These are phyloP conservation scores for Debaryomyces psychrophilus DNA, from an alignment of 1,139 yeast species.

Conservation along the genomic window DNA sequence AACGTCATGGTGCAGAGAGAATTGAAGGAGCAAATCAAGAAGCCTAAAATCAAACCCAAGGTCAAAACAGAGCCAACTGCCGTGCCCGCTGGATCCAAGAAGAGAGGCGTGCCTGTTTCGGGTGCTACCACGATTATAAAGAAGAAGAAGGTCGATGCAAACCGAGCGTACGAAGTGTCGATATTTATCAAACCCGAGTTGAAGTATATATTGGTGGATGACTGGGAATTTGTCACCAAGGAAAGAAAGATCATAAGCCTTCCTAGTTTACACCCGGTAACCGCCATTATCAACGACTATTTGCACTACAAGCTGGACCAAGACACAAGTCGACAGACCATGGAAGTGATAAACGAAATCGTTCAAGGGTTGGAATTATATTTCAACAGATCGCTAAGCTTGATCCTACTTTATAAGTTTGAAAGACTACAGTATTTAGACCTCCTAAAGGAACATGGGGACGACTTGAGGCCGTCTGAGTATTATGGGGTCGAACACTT, in stretches of 20 bases:
- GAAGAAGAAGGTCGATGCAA: slow-evolving; percentile 18
- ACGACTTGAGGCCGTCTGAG: slow-evolving; percentile 34
- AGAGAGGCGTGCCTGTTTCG: slow-evolving; percentile 4
- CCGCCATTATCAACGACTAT: slow-evolving; percentile 55
- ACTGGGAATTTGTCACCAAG: slow-evolving; percentile 90
- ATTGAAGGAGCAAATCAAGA: slow-evolving; percentile 30
- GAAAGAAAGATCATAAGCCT: slow-evolving; percentile 67
- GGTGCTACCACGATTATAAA: slow-evolving; percentile 9
- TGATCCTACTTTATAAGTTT: slow-evolving; percentile 74
- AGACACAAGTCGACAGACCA: slow-evolving; percentile 29
- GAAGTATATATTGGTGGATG: slow-evolving; percentile 78
- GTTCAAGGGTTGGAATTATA: slow-evolving; percentile 70
- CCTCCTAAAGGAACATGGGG: slow-evolving; percentile 35
- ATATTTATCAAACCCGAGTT: slow-evolving; percentile 64
- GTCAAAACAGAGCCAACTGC: slow-evolving; percentile 10
- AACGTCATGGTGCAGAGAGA: slow-evolving; percentile 67
- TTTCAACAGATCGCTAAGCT: slow-evolving; percentile 75
- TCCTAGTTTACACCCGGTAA: slow-evolving; percentile 59
- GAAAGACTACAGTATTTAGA: slow-evolving; percentile 83
- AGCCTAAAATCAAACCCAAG: slow-evolving; percentile 10
- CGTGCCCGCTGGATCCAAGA: neutral
- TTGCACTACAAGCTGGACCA: slow-evolving; percentile 30
- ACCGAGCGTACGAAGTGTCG: slow-evolving; percentile 41
- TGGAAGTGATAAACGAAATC: slow-evolving; percentile 66
- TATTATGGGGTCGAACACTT: slow-evolving; percentile 82